These are phyloP conservation scores for Naematelia encephala DNA, from an alignment of 768 basidiomycete species.

Conservation along the genomic window DNA sequence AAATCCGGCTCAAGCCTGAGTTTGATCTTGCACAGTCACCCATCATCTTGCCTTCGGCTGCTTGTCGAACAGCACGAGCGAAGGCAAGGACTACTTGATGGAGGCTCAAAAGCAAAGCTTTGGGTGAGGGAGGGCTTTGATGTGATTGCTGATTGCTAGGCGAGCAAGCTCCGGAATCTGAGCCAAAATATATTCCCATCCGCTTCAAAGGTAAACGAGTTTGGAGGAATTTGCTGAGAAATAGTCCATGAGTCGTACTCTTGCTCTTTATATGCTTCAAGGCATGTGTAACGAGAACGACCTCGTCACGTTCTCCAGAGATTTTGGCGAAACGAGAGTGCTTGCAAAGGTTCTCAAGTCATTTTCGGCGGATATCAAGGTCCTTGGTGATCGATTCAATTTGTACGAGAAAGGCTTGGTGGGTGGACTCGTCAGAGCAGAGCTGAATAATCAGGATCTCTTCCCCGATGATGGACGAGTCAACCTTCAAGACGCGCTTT, in stretches of 20 bases:
- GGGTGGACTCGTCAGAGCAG: conserved; percentile 1
- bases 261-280: not conserved
- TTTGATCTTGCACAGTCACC: conserved; percentile 13
- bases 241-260: not conserved
- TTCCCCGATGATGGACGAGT: not conserved
- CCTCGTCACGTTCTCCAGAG: not conserved
- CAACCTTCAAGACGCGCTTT: not conserved
- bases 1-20: conserved; percentile 20
- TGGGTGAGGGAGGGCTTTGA: not conserved
- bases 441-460: conserved; percentile 7
- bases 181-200: not conserved
- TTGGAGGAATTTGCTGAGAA: not conserved
- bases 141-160: not conserved
- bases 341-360: conserved; percentile 1
- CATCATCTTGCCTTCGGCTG: conserved; percentile 11
- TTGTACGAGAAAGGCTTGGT: conserved; percentile 38
- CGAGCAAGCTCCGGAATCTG: not conserved
- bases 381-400: conserved; percentile 23
- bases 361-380: conserved; percentile 8
- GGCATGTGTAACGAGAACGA: not conserved
- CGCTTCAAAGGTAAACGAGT: not conserved
- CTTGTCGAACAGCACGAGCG: conserved; percentile 11
- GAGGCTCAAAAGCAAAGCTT: not conserved
- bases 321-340: not conserved
- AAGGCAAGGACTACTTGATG: not conserved